These are phyloP conservation scores for Yarrowia alimentaria DNA, from an alignment of 805 yeast genomes.

Conservation along the genomic window DNA sequence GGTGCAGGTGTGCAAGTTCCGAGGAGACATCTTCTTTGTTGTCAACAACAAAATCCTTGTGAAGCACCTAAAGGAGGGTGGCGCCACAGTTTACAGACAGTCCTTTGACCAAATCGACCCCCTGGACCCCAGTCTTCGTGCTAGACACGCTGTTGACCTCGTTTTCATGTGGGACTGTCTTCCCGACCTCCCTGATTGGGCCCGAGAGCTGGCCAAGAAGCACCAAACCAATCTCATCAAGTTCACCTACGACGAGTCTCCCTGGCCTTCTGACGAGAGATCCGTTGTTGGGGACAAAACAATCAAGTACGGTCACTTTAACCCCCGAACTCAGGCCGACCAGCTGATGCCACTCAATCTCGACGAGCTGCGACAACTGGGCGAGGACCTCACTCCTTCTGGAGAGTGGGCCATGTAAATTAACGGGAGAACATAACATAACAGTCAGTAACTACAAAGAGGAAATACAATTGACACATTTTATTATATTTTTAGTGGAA, in stretches of 20 bases:
- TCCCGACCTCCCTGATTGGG: conserved; percentile 32
- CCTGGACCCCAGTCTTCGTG: conserved; percentile 33
- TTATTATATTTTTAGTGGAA: not conserved
- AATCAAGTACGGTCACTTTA: conserved; percentile 9
- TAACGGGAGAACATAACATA: too few species aligned
- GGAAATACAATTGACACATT: not conserved
- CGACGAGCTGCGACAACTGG: conserved; percentile 1
- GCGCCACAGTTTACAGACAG: conserved; percentile 34
- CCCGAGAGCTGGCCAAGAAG: conserved; percentile 30
- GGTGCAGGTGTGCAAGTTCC: conserved; percentile 15
- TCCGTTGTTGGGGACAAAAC: not conserved
- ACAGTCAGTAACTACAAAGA: too few species aligned
- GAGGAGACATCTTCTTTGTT: conserved; percentile 15
- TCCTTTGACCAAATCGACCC: conserved; percentile 40
- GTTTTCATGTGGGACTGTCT: conserved; percentile 36
- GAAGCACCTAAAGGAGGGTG: conserved; percentile 3
- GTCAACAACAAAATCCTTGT: not conserved
- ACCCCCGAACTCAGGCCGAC: conserved; percentile 16
- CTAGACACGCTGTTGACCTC: conserved; percentile 41
- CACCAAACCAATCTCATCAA: conserved; percentile 36
- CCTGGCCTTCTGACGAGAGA: conserved; percentile 35
- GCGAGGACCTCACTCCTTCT: conserved; percentile 4
- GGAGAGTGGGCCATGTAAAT: conserved; percentile 22
- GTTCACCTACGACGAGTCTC: conserved; percentile 35
- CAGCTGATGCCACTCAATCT: not conserved